These are phyloP conservation scores for Pueraria montana DNA, from an alignment of 306 rosid genomes.

Conservation along the genomic window DNA sequence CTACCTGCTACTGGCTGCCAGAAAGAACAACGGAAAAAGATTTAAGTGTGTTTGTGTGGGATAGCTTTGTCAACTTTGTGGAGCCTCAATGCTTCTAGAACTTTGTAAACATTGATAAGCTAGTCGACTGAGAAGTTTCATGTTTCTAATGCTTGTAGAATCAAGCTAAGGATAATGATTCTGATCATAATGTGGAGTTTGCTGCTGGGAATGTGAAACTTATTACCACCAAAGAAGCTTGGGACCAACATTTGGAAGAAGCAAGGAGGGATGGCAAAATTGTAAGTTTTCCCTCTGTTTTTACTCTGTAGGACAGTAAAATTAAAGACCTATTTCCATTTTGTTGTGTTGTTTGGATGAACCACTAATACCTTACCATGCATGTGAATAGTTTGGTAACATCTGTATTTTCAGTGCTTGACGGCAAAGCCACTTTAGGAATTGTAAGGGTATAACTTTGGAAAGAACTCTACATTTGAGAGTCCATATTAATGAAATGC, in stretches of 20 bases:
- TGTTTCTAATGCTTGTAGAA: constrained; percentile 58
- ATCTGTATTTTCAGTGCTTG: background rate
- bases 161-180: constrained; percentile 55
- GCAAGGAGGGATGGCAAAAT: constrained; percentile 80
- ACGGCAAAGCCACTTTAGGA: constrained; percentile 7
- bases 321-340: constrained; percentile 25
- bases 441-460: constrained; percentile 13
- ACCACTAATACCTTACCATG: constrained; percentile 3
- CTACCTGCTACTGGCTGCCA: background rate
- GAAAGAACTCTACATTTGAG: constrained; percentile 27
- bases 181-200: constrained; percentile 74
- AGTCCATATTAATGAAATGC: constrained; percentile 15
- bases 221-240: constrained; percentile 77
- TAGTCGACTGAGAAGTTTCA: constrained; percentile 44
- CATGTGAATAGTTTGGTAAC: constrained; percentile 22
- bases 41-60: constrained; percentile 22
- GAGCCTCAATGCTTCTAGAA: constrained; percentile 35
- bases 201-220: constrained; percentile 78
- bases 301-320: constrained; percentile 14
- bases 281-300: constrained; percentile 63
- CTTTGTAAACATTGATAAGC: constrained; percentile 25
- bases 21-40: background rate
- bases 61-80: constrained; percentile 28
- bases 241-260: constrained; percentile 93
- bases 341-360: constrained; percentile 36